These are phyloP conservation scores for Colletotrichum brevisporum DNA, from an alignment of 2,329 filamentous ascomycete species.

Conservation along the genomic window DNA sequence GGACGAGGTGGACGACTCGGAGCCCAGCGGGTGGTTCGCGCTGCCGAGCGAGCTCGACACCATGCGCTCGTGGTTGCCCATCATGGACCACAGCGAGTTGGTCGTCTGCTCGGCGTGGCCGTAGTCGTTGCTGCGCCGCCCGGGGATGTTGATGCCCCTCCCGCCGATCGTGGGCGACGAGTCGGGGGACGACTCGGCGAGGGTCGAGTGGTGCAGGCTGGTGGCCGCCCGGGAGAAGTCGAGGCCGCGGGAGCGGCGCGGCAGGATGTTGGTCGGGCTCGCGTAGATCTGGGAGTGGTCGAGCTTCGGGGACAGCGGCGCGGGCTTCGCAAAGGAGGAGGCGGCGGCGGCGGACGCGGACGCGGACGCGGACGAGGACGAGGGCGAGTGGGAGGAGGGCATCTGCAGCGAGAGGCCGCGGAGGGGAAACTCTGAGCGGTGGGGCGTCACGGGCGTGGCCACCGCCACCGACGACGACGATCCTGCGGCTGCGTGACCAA, in stretches of 20 bases:
- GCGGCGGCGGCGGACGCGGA: constrained; percentile 42
- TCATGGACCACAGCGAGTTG: constrained; percentile 79
- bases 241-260: constrained; percentile 88
- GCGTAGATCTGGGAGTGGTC: constrained; percentile 89
- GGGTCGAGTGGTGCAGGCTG: constrained; percentile 93
- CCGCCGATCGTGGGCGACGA: constrained; percentile 89
- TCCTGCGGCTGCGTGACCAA: constrained; percentile 54
- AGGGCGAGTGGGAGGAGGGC: constrained; percentile 65
- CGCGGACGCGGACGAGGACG: constrained; percentile 48
- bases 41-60: constrained; percentile 86
- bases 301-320: constrained; percentile 86
- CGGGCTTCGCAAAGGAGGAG: constrained; percentile 63
- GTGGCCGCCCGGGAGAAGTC: constrained; percentile 96
- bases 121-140: constrained; percentile 64
- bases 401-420: constrained; percentile 80
- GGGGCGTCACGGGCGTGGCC: constrained; percentile 76
- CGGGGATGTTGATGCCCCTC: constrained; percentile 73
- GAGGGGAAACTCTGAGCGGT: constrained; percentile 73
- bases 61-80: constrained; percentile 78
- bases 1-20: constrained; percentile 82
- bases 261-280: constrained; percentile 88
- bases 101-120: constrained; percentile 74
- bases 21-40: constrained; percentile 75
- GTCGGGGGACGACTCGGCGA: constrained; percentile 91
- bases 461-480: constrained; percentile 28